These are phyloP conservation scores for Naganishia cerealis DNA, from an alignment of 1,284 basidiomycete species.

Conservation along the genomic window DNA sequence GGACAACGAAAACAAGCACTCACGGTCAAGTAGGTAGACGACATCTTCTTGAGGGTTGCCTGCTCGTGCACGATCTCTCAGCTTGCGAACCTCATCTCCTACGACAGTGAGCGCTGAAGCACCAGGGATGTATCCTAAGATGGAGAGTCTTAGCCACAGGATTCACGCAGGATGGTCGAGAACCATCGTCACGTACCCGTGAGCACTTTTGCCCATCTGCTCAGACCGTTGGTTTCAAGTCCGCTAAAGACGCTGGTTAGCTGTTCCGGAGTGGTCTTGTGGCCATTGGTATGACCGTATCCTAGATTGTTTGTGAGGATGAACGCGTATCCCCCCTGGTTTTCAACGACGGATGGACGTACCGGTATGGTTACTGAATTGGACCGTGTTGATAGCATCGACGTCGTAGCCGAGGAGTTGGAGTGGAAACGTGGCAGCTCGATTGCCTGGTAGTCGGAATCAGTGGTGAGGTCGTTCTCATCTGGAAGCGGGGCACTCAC, in stretches of 20 bases:
- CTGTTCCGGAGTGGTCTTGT: constrained; percentile 69
- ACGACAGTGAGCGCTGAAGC: constrained; percentile 75
- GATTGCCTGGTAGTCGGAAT: constrained; percentile 60
- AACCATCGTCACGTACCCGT: constrained; percentile 60
- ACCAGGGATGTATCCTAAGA: constrained; percentile 77
- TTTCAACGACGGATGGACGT: constrained; percentile 37
- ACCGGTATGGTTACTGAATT: constrained; percentile 88
- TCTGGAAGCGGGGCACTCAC: no score
- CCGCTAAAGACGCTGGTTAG: constrained; percentile 66
- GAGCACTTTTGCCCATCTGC: constrained; percentile 66
- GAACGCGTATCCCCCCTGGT: neutral
- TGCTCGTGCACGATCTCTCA: constrained; percentile 46
- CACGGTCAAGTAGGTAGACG: constrained; percentile 87
- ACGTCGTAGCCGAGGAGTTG: constrained; percentile 95
- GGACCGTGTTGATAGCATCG: constrained; percentile 92
- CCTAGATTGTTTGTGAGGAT: constrained; percentile 57
- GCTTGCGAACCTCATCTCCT: constrained; percentile 63
- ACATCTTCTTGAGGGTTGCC: constrained; percentile 58
- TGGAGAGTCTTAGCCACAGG: neutral
- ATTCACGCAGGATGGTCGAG: neutral
- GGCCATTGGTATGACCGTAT: constrained; percentile 72
- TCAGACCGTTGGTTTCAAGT: constrained; percentile 68
- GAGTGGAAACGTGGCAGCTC: constrained; percentile 87
- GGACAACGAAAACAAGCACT: constrained; percentile 46
- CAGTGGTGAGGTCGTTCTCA: no score